Conservation (phyloP, 2,329 filamentous ascomycete species). For the Fusarium camptoceras region DNA sequence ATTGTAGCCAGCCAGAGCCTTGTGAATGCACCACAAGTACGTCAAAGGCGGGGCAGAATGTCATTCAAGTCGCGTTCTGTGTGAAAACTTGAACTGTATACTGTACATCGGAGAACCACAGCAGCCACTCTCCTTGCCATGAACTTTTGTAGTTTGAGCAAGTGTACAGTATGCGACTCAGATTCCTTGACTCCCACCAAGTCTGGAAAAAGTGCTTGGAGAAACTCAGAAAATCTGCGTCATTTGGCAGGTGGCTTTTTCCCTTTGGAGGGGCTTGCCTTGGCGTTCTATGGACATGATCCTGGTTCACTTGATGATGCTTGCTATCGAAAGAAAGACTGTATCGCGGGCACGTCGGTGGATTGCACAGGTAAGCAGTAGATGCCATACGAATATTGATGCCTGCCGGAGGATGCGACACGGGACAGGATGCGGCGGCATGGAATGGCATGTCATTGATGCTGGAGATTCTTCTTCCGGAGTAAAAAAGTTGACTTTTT, state of each 20-base stretch:
- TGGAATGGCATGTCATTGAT: conserved; percentile 18
- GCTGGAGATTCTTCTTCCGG: conserved; percentile 3
- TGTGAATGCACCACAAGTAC: conserved; percentile 16
- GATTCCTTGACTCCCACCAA: background rate
- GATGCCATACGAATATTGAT: conserved; percentile 9
- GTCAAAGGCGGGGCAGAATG: conserved; percentile 26
- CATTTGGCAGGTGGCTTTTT: conserved; percentile 8
- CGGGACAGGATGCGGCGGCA: conserved; percentile 4
- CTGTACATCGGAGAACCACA: conserved; percentile 2
- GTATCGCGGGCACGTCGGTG: conserved; percentile 1
- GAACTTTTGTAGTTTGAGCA: conserved; percentile 26
- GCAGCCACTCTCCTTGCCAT: background rate
- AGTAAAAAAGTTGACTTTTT: conserved; percentile 1
- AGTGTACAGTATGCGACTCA: conserved; percentile 9
- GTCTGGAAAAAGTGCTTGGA: background rate
- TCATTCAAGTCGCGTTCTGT: conserved; percentile 8
- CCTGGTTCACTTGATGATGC: conserved; percentile 1
- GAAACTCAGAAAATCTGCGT: conserved; percentile 20
- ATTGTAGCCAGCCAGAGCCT: conserved; percentile 39
- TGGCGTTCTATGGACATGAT: background rate
- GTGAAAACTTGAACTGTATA: conserved; percentile 2
- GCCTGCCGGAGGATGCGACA: conserved; percentile 5
- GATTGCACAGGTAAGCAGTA: conserved; percentile 6
- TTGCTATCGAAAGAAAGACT: background rate
- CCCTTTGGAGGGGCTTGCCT: background rate